phyloP scores from a whole-genome alignment of 129 eudicot genomes.

The carrot (Daucus carota) region DH1_v3.0 NC_030386.2:38321001-38321500 shows the following conservation, averaged over 20 bases:
- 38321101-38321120: not conserved
- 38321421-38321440: slow-evolving; percentile 77
- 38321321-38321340: not conserved
- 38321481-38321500: slow-evolving; percentile 97
- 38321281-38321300: not conserved
- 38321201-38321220: not conserved
- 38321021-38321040: slow-evolving; percentile 36
- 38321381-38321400: slow-evolving; percentile 86
- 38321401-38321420: slow-evolving; percentile 77
- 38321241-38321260: not conserved
- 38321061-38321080: not conserved
- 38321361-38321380: slow-evolving; percentile 90
- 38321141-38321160: not conserved
- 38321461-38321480: slow-evolving; percentile 43
- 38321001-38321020: slow-evolving; percentile 84
- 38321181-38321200: not conserved
- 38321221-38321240: not conserved
- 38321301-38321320: not conserved
- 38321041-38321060: not conserved
- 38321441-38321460: slow-evolving; percentile 27
- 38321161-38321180: not conserved
- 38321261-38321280: not conserved
- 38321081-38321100: no score
- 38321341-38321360: not conserved
- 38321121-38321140: not conserved